These are phyloP conservation scores for Xylariaceae sp. DNA, from an alignment of 2,329 filamentous ascomycete genomes.

Conservation along the genomic window DNA sequence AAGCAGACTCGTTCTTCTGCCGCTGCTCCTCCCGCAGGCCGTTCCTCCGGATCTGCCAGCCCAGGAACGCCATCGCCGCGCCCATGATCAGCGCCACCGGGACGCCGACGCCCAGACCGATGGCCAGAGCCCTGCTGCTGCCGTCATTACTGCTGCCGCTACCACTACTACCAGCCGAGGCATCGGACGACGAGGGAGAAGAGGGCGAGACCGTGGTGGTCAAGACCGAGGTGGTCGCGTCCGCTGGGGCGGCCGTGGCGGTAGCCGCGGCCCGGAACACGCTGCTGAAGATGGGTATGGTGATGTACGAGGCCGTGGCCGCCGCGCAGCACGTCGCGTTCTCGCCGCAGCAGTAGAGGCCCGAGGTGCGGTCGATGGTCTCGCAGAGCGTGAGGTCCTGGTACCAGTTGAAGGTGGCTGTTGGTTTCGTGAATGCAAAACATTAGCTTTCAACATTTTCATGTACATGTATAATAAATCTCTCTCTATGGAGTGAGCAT, in stretches of 20 bases:
- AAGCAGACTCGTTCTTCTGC: too few relatives aligned
- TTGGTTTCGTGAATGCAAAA: neutral
- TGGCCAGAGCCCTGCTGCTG: too few relatives aligned
- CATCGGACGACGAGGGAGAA: neutral
- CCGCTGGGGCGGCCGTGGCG: neutral
- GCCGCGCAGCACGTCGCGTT: slow-evolving; percentile 13
- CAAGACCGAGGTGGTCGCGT: neutral
- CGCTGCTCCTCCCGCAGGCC: too few relatives aligned
- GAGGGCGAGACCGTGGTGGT: neutral
- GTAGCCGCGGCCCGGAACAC: slow-evolving; percentile 1
- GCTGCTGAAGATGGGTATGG: slow-evolving; percentile 4
- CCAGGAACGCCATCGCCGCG: slow-evolving; percentile 7
- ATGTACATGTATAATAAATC: neutral
- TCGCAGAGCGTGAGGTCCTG: slow-evolving; percentile 12
- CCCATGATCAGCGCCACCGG: slow-evolving; percentile 8
- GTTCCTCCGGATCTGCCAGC: slow-evolving; percentile 9
- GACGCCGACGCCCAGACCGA: slow-evolving; percentile 11
- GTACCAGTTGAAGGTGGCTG: slow-evolving; percentile 6
- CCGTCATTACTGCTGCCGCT: too few relatives aligned
- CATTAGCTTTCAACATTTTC: too few relatives aligned
- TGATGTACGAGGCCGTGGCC: slow-evolving; percentile 2
- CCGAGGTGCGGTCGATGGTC: slow-evolving; percentile 5
- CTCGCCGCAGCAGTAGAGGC: slow-evolving; percentile 12
- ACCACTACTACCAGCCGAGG: neutral
- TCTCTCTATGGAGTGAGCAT: too few relatives aligned